These are phyloP conservation scores for Penicillium paradoxum DNA, from an alignment of 495 filamentous ascomycete species.

Conservation along the genomic window DNA sequence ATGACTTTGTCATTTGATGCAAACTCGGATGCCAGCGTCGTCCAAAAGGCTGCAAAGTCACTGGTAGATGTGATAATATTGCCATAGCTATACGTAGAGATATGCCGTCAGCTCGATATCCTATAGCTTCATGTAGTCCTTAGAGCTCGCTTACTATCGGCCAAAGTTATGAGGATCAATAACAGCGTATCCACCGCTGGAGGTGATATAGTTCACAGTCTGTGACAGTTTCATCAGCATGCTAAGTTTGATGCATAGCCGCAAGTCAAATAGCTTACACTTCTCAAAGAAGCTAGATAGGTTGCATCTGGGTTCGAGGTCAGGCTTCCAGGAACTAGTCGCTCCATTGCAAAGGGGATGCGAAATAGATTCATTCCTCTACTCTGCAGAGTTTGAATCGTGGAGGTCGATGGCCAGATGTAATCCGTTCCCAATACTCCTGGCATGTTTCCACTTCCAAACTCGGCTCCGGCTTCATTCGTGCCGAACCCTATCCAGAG, in stretches of 20 bases:
- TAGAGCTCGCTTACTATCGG: constrained; percentile 28
- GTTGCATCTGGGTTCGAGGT: constrained; percentile 29
- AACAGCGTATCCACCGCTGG: constrained; percentile 55
- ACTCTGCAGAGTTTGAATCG: constrained; percentile 50
- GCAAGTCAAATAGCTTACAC: constrained; percentile 22
- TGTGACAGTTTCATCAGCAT: constrained; percentile 11
- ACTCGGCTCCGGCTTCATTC: constrained; percentile 5
- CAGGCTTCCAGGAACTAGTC: constrained; percentile 48
- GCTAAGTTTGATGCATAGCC: not conserved
- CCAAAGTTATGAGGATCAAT: constrained; percentile 66
- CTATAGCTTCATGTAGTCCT: not conserved
- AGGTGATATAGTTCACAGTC: constrained; percentile 55
- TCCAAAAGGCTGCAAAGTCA: constrained; percentile 59
- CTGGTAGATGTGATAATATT: constrained; percentile 56
- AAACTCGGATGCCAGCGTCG: constrained; percentile 53
- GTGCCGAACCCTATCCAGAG: constrained; percentile 2
- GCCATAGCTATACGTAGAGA: constrained; percentile 42
- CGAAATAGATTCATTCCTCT: constrained; percentile 64
- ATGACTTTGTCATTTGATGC: constrained; percentile 54
- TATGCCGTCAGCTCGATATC: not conserved
- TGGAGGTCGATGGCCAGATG: constrained; percentile 51
- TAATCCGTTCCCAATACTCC: constrained; percentile 52
- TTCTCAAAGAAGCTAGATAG: constrained; percentile 34
- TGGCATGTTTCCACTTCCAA: constrained; percentile 34
- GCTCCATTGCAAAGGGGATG: constrained; percentile 63